A percentile compares a stretch with the other conserved stretches of the same genome.
Evolutionary conservation across 768 basidiomycete genomes (phyloP).

Genomic region (Termitomyces sp.): DNA sequence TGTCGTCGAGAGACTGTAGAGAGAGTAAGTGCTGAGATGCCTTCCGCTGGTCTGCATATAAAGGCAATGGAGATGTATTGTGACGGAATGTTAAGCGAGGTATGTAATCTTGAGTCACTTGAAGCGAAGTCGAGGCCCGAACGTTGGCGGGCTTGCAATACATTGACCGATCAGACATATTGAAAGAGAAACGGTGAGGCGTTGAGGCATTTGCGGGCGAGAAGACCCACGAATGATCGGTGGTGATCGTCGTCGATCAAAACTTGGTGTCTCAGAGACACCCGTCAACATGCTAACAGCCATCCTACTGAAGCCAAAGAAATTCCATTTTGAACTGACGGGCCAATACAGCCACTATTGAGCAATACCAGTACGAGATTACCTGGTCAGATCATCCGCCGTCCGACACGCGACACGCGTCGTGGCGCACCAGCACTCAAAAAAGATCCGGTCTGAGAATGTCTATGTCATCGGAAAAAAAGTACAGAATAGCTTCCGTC

Average conservation of each 20-base stretch:
- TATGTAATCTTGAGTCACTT: not conserved
- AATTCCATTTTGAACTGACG: not conserved
- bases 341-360: not conserved
- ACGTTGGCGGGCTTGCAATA: not conserved
- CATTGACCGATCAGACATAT: not conserved
- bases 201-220: not conserved
- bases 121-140: not conserved
- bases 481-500: not conserved
- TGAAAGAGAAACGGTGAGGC: not conserved
- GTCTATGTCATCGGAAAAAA: not conserved
- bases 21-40: not conserved
- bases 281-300: not conserved
- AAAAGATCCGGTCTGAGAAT: not conserved
- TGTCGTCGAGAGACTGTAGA: not conserved
- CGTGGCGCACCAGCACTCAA: not conserved
- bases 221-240: not conserved
- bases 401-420: not conserved
- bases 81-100: not conserved
- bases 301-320: not conserved
- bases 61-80: not conserved
- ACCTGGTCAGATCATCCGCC: not conserved
- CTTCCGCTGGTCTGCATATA: not conserved
- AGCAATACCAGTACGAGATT: not conserved
- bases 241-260: slow-evolving; percentile 1
- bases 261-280: not conserved